Evolutionary conservation across 108 stramenopile genomes (phyloP), one percentile per base, ranked within the genome.

Genomic region (Pseudonitzschia delicatissima): DNA sequence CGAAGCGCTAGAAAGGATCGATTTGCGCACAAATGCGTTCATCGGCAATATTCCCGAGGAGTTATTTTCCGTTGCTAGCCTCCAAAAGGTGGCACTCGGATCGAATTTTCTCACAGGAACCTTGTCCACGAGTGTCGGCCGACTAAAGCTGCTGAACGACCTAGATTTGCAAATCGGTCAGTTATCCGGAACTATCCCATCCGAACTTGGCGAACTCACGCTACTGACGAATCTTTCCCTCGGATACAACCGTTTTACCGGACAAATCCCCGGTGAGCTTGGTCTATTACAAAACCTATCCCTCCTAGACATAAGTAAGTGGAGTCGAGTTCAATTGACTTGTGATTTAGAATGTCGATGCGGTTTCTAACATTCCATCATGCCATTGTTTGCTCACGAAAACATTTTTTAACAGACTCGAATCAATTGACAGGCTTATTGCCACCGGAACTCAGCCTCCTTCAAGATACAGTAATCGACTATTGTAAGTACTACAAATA

Each of bases 101-200:
- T 33, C 31, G 31, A 57, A 57, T n/a, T 18, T 27, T 57, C 28
- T 57, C 8, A 26, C 8, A 32, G 55, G 55, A n/a, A 59, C 67
- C 39, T 21, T 68, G 17, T 33, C 67, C 8, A 36, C 67, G 12
- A 34, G 44, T 51, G 44, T 68, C 13, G 57, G 57, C 0, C 15
- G 9, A 40, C 34, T 68, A 9, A 26, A 37, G 23, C 15, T 17
- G 12, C 23, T 68, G 67, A n/a, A 29, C 17, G 35, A 68, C 15
- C 25, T 68, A 25, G 2, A 34, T 29, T 29, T 68, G 25, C 36
- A 59, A 1, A 44, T 12, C 18, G 53, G 27, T 36, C 15, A 57
- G 26, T 23, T 68, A 40, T 44, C 67, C 31, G 76, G 76, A 3
- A 25, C 58, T 8, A 44, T 77, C 3, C 76, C 76, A n/a, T 42